These are phyloP conservation scores for Chrysoporthe cubensis DNA, from an alignment of 2,329 filamentous ascomycete species.

Conservation along the genomic window DNA sequence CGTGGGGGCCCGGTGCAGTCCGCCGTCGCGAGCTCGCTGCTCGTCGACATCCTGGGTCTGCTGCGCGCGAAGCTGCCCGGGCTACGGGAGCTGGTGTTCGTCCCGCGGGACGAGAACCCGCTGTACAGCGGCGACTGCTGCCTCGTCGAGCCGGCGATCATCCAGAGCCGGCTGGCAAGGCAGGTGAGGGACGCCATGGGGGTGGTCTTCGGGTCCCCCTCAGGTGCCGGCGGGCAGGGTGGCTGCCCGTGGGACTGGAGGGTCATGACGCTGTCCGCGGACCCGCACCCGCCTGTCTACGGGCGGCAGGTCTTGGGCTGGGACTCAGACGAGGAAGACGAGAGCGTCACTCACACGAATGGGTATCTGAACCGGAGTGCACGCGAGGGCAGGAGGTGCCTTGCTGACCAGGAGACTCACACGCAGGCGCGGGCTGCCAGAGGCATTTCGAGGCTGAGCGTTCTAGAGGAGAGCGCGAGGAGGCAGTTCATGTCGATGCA, in stretches of 20 bases:
- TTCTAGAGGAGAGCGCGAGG: conserved; percentile 24
- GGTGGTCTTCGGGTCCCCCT: conserved; percentile 37
- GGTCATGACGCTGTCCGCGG: conserved; percentile 39
- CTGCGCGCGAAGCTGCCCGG: conserved; percentile 44
- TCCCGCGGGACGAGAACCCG: conserved; percentile 45
- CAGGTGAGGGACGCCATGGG: conserved; percentile 42
- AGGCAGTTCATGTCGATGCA: conserved; percentile 23
- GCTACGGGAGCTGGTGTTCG: conserved; percentile 49
- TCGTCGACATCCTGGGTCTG: conserved; percentile 45
- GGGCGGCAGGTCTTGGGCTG: conserved; percentile 31
- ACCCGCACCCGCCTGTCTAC: conserved; percentile 29
- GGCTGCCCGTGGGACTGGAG: conserved; percentile 38
- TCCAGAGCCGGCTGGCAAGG: conserved; percentile 41
- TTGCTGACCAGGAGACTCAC: background rate
- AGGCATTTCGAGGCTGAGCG: conserved; percentile 8
- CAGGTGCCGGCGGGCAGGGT: conserved; percentile 39
- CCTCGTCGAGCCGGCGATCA: conserved; percentile 38
- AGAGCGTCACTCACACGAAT: background rate
- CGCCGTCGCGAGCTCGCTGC: conserved; percentile 43
- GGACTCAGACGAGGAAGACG: conserved; percentile 2
- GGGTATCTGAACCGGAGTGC: background rate
- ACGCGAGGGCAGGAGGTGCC: background rate
- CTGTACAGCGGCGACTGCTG: conserved; percentile 36
- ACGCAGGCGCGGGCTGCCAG: background rate
- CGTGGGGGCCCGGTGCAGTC: background rate